Percentiles rank a stretch among this genome's conserved stretches.
Conservation (phyloP, 805 yeast species). For the Ogataea philodendri region DNA sequence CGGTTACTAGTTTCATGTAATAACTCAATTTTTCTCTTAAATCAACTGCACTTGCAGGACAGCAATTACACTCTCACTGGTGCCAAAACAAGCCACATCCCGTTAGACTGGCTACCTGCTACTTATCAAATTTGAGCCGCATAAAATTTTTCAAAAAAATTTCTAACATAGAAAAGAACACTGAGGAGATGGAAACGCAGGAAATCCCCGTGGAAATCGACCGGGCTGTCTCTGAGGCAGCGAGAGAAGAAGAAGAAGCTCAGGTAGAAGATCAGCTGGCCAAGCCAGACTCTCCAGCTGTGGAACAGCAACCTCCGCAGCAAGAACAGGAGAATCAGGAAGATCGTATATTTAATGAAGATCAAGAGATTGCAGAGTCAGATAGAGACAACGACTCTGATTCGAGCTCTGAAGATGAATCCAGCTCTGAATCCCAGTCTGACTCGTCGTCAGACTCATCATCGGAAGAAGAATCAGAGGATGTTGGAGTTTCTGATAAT, state of each 20-base stretch:
- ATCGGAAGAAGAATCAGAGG: slow-evolving; percentile 27
- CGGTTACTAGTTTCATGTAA: too few species aligned
- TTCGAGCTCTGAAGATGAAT: slow-evolving; percentile 26
- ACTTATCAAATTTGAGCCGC: slow-evolving; percentile 8
- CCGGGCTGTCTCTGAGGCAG: too few species aligned
- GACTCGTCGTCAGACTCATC: slow-evolving; percentile 13
- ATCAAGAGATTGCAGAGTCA: slow-evolving; percentile 20
- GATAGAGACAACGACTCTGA: too few species aligned
- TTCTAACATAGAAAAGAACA: neutral
- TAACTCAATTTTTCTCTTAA: too few species aligned
- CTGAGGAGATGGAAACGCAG: neutral
- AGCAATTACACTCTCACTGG: too few species aligned
- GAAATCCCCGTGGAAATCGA: too few species aligned
- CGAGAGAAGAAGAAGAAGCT: neutral
- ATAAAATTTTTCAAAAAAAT: slow-evolving; percentile 6
- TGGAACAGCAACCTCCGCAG: neutral
- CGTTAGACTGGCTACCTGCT: too few species aligned
- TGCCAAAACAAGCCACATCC: too few species aligned
- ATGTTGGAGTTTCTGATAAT: slow-evolving; percentile 33
- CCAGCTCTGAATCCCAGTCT: slow-evolving; percentile 26
- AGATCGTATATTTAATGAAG: slow-evolving; percentile 21
- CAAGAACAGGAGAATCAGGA: slow-evolving; percentile 4
- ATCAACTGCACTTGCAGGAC: too few species aligned
- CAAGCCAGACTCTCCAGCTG: too few species aligned
- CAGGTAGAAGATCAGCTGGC: neutral